These are phyloP conservation scores for Dactylellina leptospora DNA, from an alignment of 2,329 filamentous ascomycete species.

Conservation along the genomic window DNA sequence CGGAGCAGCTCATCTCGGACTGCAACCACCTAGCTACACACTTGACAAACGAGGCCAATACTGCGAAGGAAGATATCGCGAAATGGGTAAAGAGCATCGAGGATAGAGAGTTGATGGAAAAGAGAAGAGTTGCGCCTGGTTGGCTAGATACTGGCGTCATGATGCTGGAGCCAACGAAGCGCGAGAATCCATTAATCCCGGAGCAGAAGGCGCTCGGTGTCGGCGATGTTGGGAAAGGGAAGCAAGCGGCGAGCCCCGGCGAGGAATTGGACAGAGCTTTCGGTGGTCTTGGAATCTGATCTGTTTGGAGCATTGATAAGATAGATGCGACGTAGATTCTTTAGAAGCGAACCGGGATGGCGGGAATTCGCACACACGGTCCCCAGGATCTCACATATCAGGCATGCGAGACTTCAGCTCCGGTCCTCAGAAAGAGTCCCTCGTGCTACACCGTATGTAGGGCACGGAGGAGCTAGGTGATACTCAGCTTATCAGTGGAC, in stretches of 20 bases:
- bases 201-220: slow-evolving; percentile 54
- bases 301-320: no score
- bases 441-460: no score
- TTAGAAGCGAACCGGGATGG: no score
- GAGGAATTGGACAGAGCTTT: slow-evolving; percentile 70
- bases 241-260: slow-evolving; percentile 62
- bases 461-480: no score
- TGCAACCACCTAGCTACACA: slow-evolving; percentile 81
- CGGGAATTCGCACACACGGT: no score
- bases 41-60: slow-evolving; percentile 73
- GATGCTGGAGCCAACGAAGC: slow-evolving; percentile 67
- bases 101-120: slow-evolving; percentile 72
- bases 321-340: no score
- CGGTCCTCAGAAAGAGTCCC: no score
- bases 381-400: no score
- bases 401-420: no score
- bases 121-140: slow-evolving; percentile 78
- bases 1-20: slow-evolving; percentile 82
- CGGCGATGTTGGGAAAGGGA: slow-evolving; percentile 58
- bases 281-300: slow-evolving; percentile 62
- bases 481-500: no score
- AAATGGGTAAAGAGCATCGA: slow-evolving; percentile 73
- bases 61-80: slow-evolving; percentile 73
- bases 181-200: background rate
- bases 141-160: slow-evolving; percentile 79